Evolutionary conservation across 2,329 filamentous ascomycete species (phyloP), one percentile per base, ranked within the genome.

Genomic region (Sodiomyces alkalinus): DNA sequence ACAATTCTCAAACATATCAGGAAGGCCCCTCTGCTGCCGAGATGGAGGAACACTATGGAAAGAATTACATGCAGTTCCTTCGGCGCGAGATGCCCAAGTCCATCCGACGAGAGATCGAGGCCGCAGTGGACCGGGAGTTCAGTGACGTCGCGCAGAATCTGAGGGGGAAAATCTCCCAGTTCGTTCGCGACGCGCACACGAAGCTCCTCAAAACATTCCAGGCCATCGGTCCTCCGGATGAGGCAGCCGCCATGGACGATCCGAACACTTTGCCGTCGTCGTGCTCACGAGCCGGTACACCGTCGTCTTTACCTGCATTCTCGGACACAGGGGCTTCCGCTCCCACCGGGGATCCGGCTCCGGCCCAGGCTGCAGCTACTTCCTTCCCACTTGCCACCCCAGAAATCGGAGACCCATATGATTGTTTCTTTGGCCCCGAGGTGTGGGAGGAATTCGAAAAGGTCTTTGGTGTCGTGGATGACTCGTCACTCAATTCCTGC

Each of bases 81-180:
- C 47, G 48, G 10, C 41, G 42, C 18, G 48, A 52, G 10, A 38
- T 58, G 1, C 48, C 51, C 0, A 38, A 42, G 1, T 36, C 44
- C 2, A 43, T 56, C 13, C 44, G 46, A 9, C 35, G 39, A 4
- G 41, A 46, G n/a, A 41, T 60, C 6, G 42, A 45, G 14, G 29
- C 17, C 0, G 44, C 44, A 15, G 39, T 49, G 17, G 40, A 44
- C 20, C 31, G 28, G 17, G 35, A 47, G 19, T 20, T 47, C 7
- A 30, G 39, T 14, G 39, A 38, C 9, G 36, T 49, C 18, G 41
- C 47, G 28, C 37, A 38, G 4, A 33, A 36, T 7, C 36, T 49
- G 29, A 31, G 31, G 23, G 20, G 38, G 4, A 42, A 38, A 26
- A 33, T 47, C 8, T 28, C 33, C 14, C 39, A 45, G 3, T 35